A percentile compares a stretch with the other conserved stretches of the same genome.
phyloP scores from a whole-genome alignment of 208 protist species.

The Leishmania aethiopica region DNA sequence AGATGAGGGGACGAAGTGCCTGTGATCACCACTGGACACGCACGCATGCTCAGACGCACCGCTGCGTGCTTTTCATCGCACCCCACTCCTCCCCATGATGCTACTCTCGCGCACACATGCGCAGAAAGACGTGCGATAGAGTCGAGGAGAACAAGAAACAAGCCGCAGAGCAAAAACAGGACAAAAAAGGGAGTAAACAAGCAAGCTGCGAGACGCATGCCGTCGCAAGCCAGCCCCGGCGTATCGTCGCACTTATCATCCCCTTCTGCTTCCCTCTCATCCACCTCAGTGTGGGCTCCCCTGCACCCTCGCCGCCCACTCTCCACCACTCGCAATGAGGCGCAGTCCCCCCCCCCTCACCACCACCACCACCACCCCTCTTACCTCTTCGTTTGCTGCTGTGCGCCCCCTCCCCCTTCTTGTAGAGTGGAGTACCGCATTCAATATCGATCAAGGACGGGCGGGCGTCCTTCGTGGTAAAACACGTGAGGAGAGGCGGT shows the following conservation, averaged over 20 bases:
- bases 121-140: neutral
- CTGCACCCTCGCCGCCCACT: neutral
- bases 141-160: neutral
- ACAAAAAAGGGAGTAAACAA: neutral
- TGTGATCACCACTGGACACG: neutral
- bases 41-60: neutral
- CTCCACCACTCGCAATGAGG: neutral
- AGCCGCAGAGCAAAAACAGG: neutral
- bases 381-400: neutral
- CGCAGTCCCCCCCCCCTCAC: neutral
- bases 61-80: neutral
- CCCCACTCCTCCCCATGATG: too few relatives aligned
- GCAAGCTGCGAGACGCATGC: neutral
- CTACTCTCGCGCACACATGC: neutral
- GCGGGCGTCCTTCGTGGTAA: neutral
- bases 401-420: neutral
- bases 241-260: neutral
- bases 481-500: neutral
- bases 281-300: neutral
- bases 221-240: neutral
- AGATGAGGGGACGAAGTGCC: neutral
- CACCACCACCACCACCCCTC: neutral
- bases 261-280: neutral
- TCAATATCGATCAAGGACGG: neutral
- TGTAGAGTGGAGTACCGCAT: neutral